Conservation (phyloP, 495 filamentous ascomycete genomes). For the Hypoxylon cercidicola region DNA sequence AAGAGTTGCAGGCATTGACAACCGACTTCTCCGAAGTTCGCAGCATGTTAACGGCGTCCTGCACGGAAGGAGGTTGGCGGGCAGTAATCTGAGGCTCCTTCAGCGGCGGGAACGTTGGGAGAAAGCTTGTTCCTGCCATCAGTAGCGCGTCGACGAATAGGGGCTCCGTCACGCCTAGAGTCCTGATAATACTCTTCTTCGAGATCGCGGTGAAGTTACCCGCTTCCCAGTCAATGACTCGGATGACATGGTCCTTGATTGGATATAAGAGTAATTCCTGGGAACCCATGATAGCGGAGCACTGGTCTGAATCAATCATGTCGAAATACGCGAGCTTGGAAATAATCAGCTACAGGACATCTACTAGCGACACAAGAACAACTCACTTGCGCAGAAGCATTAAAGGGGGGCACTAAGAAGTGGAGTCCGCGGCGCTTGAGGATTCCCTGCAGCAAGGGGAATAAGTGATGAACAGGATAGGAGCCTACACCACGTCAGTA, state of each 20-base stretch:
- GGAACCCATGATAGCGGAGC: conserved; percentile 83
- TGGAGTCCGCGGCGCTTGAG: conserved; percentile 74
- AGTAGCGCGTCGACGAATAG: conserved; percentile 85
- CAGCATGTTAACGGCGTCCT: conserved; percentile 77
- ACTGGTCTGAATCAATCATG: conserved; percentile 70
- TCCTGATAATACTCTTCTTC: conserved; percentile 73
- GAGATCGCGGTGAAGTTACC: conserved; percentile 75
- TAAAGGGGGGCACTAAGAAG: conserved; percentile 90
- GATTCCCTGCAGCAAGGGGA: conserved; percentile 77
- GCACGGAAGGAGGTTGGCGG: conserved; percentile 64
- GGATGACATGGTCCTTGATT: conserved; percentile 80
- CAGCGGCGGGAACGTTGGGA: conserved; percentile 80
- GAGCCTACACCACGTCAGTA: conserved; percentile 58
- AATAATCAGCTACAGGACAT: conserved; percentile 30
- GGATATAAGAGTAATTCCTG: conserved; percentile 91
- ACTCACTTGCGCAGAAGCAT: conserved; percentile 85
- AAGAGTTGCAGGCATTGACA: conserved; percentile 71
- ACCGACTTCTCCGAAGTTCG: conserved; percentile 71
- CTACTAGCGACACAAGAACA: conserved; percentile 3
- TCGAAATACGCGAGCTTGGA: conserved; percentile 83
- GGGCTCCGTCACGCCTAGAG: conserved; percentile 73
- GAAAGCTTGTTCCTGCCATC: conserved; percentile 83
- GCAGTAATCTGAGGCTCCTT: conserved; percentile 61
- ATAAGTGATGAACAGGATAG: conserved; percentile 69
- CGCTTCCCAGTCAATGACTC: conserved; percentile 75